Evolutionary conservation across 2,329 filamentous ascomycete genomes (phyloP), one percentile per base, ranked within the genome.

Genomic region (Pseudopithomyces maydicus): DNA sequence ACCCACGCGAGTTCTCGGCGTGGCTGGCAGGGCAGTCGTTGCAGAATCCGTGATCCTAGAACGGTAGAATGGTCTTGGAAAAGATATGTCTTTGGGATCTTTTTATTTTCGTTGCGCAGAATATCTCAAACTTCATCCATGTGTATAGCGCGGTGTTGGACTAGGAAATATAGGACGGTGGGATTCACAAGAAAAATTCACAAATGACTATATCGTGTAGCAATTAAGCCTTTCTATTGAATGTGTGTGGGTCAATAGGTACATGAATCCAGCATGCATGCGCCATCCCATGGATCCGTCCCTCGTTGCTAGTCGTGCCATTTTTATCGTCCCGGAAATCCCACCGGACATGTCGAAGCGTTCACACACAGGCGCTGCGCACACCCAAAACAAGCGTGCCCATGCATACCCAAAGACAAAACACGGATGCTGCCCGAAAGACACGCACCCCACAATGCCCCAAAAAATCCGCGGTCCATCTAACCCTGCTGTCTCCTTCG

Each of bases 401-500:
- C 35, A 12, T 23, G 19, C 47, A 50, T 22, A 23, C 8, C 35
- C 47, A n/a, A 39, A 41, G n/a, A 50, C 47, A 36, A 50, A 41
- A 50, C 35, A 50, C 47, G 22, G 33, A 23, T 12, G 41, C 22
- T 20, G 41, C 23, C 41, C 41, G 23, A 26, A 20, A 12, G 41
- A 43, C 26, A 43, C 41, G 22, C 20, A 22, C 43, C 43, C 43
- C 19, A 23, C 10, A 51, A 42, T 42, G 48, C 48, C n/a, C 7
- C 3, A 17, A n/a, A 35, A 35, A n/a, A 33, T 32, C 12, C 32
- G 32, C 8, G 26, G n/a, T 39, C 12, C 20, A 50, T 43, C 84
- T 92, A 96, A 79, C 85, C 90, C 79, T 91, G 87, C 83, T 92
- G 90, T 87, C 96, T 96, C 85, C 88, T 95, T 86, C 95, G 90